A percentile compares a stretch with the other conserved stretches of the same genome.
Conservation (phyloP, 116 monocot species). For the Trichopus zeylanicus region DNA sequence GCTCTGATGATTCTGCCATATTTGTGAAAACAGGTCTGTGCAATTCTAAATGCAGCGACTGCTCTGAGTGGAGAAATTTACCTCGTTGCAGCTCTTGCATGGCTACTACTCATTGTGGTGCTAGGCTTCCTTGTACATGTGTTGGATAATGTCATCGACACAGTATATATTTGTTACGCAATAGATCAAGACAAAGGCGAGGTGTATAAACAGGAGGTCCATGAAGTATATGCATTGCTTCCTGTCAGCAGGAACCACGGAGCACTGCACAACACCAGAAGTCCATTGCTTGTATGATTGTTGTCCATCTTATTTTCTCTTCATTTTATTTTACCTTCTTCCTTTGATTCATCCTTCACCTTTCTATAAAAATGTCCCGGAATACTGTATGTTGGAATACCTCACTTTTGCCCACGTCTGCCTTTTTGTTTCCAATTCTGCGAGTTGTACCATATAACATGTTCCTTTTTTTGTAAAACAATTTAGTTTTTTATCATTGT, state of each 20-base stretch:
- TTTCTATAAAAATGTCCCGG: too few species aligned
- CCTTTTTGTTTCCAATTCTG: too few species aligned
- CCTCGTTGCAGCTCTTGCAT: constrained; percentile 45
- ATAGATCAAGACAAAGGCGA: constrained; percentile 84
- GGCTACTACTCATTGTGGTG: constrained; percentile 53
- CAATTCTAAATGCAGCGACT: constrained; percentile 45
- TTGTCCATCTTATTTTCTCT: not conserved
- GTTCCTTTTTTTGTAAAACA: too few species aligned
- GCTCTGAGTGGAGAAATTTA: constrained; percentile 44
- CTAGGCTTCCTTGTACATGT: constrained; percentile 73
- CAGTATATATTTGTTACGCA: constrained; percentile 81
- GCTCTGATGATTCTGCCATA: too few species aligned
- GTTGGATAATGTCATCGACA: constrained; percentile 78
- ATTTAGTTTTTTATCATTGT: too few species aligned
- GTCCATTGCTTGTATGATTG: constrained; percentile 30
- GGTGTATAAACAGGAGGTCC: constrained; percentile 64
- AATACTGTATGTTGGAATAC: too few species aligned
- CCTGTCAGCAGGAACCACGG: constrained; percentile 57
- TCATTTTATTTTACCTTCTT: too few species aligned
- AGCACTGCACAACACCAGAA: constrained; percentile 24
- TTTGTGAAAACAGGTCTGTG: constrained; percentile 48
- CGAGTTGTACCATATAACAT: too few species aligned
- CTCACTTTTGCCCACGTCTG: too few species aligned
- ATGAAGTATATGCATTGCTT: constrained; percentile 62
- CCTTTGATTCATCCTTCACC: too few species aligned